These are phyloP conservation scores for Atalantia buxifolia DNA, from an alignment of 345 rosid genomes.

Conservation along the genomic window DNA sequence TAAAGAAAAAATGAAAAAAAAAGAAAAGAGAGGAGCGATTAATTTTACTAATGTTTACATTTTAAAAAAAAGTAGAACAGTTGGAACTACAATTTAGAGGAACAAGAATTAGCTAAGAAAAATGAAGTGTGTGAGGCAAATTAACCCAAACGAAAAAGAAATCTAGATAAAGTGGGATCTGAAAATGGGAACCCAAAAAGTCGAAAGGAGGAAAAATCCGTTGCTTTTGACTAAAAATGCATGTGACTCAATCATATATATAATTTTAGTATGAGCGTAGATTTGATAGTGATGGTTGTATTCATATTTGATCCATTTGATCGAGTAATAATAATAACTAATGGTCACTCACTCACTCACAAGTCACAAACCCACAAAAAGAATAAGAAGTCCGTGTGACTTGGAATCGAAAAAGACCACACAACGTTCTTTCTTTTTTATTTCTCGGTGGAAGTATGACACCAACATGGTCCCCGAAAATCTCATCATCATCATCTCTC, in stretches of 20 bases:
- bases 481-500: background rate
- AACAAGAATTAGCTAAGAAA: too few species aligned
- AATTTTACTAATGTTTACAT: too few species aligned
- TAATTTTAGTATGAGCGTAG: background rate
- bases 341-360: background rate
- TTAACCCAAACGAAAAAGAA: too few species aligned
- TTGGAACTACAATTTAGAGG: too few species aligned
- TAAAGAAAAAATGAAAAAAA: too few species aligned
- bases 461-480: background rate
- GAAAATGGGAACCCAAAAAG: background rate
- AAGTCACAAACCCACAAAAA: background rate
- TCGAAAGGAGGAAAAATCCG: background rate
- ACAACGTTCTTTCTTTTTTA: background rate
- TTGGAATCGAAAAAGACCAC: background rate
- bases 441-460: conserved; percentile 12
- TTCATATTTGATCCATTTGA: background rate
- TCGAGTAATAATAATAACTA: background rate
- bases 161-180: too few species aligned
- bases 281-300: background rate
- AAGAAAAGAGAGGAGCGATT: too few species aligned
- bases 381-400: background rate
- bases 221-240: conserved; percentile 2
- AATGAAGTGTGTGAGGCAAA: too few species aligned
- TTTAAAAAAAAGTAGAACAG: too few species aligned
- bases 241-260: background rate